Evolutionary conservation across 2,329 filamentous ascomycete genomes (phyloP), one percentile per base, ranked within the genome.

Genomic region (Beauveria scarabaeidicola): DNA sequence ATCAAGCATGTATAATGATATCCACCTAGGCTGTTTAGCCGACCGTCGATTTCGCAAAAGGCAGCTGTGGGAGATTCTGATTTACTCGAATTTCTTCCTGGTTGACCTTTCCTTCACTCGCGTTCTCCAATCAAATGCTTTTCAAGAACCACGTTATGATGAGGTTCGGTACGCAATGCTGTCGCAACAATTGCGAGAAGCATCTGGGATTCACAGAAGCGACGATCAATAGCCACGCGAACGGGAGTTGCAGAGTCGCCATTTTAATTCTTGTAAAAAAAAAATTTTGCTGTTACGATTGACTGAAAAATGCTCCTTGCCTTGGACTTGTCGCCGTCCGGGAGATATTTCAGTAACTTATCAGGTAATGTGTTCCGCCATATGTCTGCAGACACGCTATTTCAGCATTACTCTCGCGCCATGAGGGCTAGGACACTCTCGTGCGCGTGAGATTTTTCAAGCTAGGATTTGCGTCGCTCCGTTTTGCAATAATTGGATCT

Each of bases 401-500:
- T 5, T 32, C 29, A 32, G 29, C 29, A 32, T 32, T 3, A 38
- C 0, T 9, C 1, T 1, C 7, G 13, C 13, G 36, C 27, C n/a
- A 53, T 21, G 23, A 53, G 19, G 3, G 7, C 6, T 50, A 21
- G 36, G 5, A 29, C 10, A 32, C 29, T 11, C 29, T 32, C 10
- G 1, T 1, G 10, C 10, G 29, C 29, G 10, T 32, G 10, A 32
- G 5, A 5, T 29, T 29, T 11, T 5, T 52, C 29, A 32, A 32
- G n/a, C n/a, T 5, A 23, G 11, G 2, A 63, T 61, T n/a, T 48
- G 64, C 70, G 67, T 85, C 80, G 50, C 83, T 76, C 25, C 85
- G 73, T 66, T 85, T 85, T 29, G 82, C 82, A 70, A 85, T 76
- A 9, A 83, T 79, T 5, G 83, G 80, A 64, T 83, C 83, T 8